A percentile compares a stretch with the other conserved stretches of the same genome.
Conservation (phyloP, 331 rosid genomes). For the Quercus lobata region DNA sequence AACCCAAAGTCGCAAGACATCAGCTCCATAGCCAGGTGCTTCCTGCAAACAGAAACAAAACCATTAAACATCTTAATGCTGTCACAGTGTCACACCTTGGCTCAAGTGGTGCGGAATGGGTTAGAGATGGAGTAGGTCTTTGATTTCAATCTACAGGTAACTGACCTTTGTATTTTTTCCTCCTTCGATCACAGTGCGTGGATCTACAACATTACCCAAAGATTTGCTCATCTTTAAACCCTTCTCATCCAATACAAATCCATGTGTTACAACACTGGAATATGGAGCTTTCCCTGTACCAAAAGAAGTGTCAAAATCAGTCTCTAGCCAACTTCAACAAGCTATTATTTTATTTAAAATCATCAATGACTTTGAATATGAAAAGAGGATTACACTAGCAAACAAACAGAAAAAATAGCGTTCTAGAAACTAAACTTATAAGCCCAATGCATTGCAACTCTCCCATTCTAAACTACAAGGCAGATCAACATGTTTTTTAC, state of each 20-base stretch:
- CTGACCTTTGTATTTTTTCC: slow-evolving; percentile 91
- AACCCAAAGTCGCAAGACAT: slow-evolving; percentile 96
- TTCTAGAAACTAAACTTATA: not conserved
- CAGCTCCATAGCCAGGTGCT: slow-evolving; percentile 95
- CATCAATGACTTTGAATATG: not conserved
- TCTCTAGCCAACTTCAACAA: slow-evolving; percentile 6
- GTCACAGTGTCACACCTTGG: slow-evolving; percentile 10
- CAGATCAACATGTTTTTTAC: not conserved
- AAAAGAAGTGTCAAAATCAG: slow-evolving; percentile 19
- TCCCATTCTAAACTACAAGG: not conserved
- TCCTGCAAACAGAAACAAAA: slow-evolving; percentile 53
- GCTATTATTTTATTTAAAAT: not conserved
- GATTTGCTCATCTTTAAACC: slow-evolving; percentile 99
- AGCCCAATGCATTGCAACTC: not conserved
- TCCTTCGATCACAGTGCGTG: slow-evolving; percentile 83
- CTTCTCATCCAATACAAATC: slow-evolving; percentile 94
- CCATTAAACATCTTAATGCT: not conserved
- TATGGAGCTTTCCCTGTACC: slow-evolving; percentile 94
- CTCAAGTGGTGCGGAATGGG: slow-evolving; percentile 19
- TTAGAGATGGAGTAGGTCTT: slow-evolving; percentile 3
- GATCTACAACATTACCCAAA: slow-evolving; percentile 94
- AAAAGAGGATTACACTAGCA: slow-evolving; percentile 1
- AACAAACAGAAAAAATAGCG: not conserved
- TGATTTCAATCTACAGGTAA: slow-evolving; percentile 3
- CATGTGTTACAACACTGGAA: slow-evolving; percentile 86